Evolutionary conservation across 192 early-diverging fungal species (phyloP), one percentile per base, ranked within the genome.

Genomic region (Glomus cerebriforme): DNA sequence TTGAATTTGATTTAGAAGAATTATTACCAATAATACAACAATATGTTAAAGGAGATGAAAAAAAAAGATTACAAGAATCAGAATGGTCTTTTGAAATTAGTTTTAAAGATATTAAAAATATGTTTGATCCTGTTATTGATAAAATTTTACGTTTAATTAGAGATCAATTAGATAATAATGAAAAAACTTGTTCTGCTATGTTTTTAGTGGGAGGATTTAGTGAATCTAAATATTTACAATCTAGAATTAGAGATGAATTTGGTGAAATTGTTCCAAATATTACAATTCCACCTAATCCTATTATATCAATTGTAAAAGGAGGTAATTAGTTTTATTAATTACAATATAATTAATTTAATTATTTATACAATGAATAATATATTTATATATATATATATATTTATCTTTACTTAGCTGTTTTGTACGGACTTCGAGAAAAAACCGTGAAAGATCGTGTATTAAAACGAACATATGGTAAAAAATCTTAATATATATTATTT

Each of bases 271-370:
- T 89, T 10, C 82, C 81, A 9, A 82, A 83, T 72, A 90, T 90
- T 70, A 78, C 81, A 0, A 80, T 80, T 31, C 83, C 83, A 17
- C 65, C 79, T 27, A 59, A 79, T 60, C 79, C 83, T 22, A 81
- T 85, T 79, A 54, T 84, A 49, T 82, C 87, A 39, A 84, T 90
- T 31, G 87, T 87, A 1, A 83, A 84, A 65, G 88, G 88, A 64
- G 88, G 39, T 43, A 43, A 43, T 12, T 43, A 43, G 12, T 2
- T 43, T n/a, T n/a, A n/a, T n/a, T n/a, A n/a, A n/a, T n/a, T n/a
- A n/a, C n/a, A n/a, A n/a, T n/a, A n/a, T n/a, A n/a, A n/a, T n/a
- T n/a, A n/a, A n/a, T n/a, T n/a, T n/a, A n/a, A n/a, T n/a, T n/a
- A n/a, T n/a, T n/a, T n/a, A n/a, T n/a, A n/a, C n/a, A n/a, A n/a